These are phyloP conservation scores for Trypanosoma platydactyli DNA, from an alignment of 208 protist species.

Conservation along the genomic window DNA sequence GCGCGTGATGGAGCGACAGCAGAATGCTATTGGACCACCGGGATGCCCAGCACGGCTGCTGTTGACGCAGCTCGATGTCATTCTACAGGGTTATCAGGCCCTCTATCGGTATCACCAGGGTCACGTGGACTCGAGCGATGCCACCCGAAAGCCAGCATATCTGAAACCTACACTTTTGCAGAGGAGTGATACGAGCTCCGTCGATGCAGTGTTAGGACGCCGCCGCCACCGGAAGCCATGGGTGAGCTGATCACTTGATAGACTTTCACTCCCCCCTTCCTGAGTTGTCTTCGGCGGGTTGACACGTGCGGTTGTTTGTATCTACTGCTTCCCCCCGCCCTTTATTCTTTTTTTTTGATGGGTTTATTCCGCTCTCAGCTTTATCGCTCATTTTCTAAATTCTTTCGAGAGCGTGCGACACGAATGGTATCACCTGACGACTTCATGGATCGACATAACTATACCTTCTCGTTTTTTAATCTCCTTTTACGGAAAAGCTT, in stretches of 20 bases:
- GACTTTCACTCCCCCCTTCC: not conserved
- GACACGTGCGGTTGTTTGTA: too few species aligned
- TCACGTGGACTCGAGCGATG: not conserved
- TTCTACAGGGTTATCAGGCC: conserved; percentile 14
- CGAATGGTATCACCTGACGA: too few species aligned
- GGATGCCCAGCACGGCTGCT: conserved; percentile 10
- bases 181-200: not conserved
- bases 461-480: too few species aligned
- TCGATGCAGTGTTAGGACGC: not conserved
- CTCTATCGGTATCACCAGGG: not conserved
- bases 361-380: too few species aligned
- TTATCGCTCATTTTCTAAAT: too few species aligned
- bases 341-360: too few species aligned
- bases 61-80: conserved; percentile 9
- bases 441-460: too few species aligned
- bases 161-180: not conserved
- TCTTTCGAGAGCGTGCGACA: too few species aligned
- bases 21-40: conserved; percentile 1
- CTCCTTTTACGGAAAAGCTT: too few species aligned
- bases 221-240: not conserved
- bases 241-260: not conserved
- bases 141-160: not conserved
- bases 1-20: not conserved
- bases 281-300: too few species aligned
- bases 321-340: too few species aligned